Evolutionary conservation across 306 rosid species (phyloP).

Genomic region (Trichosanthes cucumerina): DNA sequence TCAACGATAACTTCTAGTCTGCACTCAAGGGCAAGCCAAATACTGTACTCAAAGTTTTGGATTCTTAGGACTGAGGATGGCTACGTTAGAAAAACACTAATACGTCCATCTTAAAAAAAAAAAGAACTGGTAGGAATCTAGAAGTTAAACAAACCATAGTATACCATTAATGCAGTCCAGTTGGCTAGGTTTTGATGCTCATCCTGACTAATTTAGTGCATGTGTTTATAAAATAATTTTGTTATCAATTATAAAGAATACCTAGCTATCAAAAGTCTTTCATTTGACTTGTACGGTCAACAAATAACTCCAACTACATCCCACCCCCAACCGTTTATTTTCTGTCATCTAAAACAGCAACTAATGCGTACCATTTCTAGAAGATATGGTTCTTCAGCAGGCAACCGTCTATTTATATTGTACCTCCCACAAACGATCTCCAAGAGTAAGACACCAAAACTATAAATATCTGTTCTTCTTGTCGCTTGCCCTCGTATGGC

Average conservation of each 20-base stretch:
- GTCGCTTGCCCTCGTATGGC: constrained; percentile 81
- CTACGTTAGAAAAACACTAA: background rate
- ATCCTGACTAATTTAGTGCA: background rate
- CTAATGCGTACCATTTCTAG: constrained; percentile 47
- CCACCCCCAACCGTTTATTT: background rate
- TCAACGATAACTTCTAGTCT: no score
- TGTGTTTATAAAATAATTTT: background rate
- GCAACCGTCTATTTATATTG: constrained; percentile 59
- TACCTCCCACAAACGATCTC: constrained; percentile 77
- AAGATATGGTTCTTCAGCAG: constrained; percentile 53
- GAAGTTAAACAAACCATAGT: background rate
- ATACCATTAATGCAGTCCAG: background rate
- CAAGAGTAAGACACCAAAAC: constrained; percentile 69
- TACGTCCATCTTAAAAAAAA: background rate
- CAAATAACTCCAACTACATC: background rate
- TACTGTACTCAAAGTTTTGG: background rate
- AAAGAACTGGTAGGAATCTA: background rate
- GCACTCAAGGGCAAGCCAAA: background rate
- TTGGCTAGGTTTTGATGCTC: background rate
- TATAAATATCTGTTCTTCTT: constrained; percentile 67
- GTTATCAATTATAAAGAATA: background rate
- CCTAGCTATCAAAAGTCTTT: background rate
- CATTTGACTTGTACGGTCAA: background rate
- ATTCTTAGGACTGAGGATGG: background rate
- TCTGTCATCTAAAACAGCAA: background rate